Evolutionary conservation across 306 rosid species (phyloP), one percentile per base, ranked within the genome.

Genomic region (Trifolium fragiferum): DNA sequence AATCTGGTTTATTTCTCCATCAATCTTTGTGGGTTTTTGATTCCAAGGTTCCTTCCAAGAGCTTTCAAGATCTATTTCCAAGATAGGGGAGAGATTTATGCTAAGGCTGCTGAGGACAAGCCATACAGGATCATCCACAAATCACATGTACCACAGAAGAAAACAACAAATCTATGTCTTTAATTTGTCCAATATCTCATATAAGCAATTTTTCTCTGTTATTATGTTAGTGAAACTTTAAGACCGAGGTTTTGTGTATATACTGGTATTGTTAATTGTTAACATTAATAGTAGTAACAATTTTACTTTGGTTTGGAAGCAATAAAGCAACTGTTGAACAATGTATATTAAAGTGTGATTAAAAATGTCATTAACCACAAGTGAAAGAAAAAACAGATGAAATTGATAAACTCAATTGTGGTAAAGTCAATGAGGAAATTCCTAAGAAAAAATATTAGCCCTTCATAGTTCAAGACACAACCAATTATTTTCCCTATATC

Each of bases 31-130:
- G 92, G 79, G 7, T 93, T 91, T 75, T 67, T 93, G 82, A 78
- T 93, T 51, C 97, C 98, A 2, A 82, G 80, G 61, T 93, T 88
- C 65, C 90, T 93, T 68, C 97, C 98, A 0, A 84, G 89, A 76
- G 92, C 98, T 1, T 89, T 91, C 41, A 86, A 91, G 82, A 83
- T 61, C 76, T 93, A 93, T 79, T 87, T 89, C 35, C 75, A 74
- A 25, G 87, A 89, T 25, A 81, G 76, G 57, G 84, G 63, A 14
- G 98, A 89, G 78, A 74, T 77, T 35, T 69, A 23, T 44, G 84
- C 93, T 27, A 93, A 91, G 82, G 50, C 50, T 27, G 81, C 30
- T 0, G 90, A 91, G 74, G 95, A 91, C 46, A 83, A 86, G 53
- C 82, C 57, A 20, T 61, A 75, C 9, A 55, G 84, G 46, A 25